Percentiles rank a stretch among this genome's conserved stretches.
phyloP scores from a whole-genome alignment of 1,139 yeast genomes.

The Tardiomyces digboiensis region DNA sequence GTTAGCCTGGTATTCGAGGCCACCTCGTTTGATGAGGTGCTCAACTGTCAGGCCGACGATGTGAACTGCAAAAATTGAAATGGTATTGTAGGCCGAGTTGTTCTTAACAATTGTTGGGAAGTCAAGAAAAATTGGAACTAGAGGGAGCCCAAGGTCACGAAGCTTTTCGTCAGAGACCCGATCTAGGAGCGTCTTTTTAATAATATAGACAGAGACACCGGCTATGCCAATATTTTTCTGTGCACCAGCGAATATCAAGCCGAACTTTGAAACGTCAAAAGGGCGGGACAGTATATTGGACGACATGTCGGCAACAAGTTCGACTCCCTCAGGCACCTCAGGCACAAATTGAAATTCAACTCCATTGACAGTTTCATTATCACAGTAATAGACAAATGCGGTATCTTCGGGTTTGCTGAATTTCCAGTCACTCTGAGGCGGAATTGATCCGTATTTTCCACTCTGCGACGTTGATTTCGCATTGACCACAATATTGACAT shows the following conservation, averaged over 20 bases:
- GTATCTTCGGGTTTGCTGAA: slow-evolving; percentile 40
- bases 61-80: slow-evolving; percentile 87
- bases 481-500: slow-evolving; percentile 59
- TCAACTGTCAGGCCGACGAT: slow-evolving; percentile 72
- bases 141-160: slow-evolving; percentile 50
- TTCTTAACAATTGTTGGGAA: slow-evolving; percentile 79
- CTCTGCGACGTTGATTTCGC: slow-evolving; percentile 38
- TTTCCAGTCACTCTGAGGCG: slow-evolving; percentile 56
- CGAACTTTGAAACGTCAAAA: slow-evolving; percentile 76
- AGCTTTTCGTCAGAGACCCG: slow-evolving; percentile 59
- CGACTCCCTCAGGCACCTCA: slow-evolving; percentile 51
- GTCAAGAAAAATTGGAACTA: slow-evolving; percentile 83
- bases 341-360: slow-evolving; percentile 65
- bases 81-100: slow-evolving; percentile 91
- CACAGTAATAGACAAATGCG: slow-evolving; percentile 85
- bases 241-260: slow-evolving; percentile 82
- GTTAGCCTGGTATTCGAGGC: slow-evolving; percentile 44
- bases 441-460: slow-evolving; percentile 59
- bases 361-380: slow-evolving; percentile 95
- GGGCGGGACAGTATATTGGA: slow-evolving; percentile 81
- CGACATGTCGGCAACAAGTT: slow-evolving; percentile 89
- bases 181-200: slow-evolving; percentile 67
- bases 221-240: slow-evolving; percentile 97
- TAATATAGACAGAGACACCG: slow-evolving; percentile 84
- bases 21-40: slow-evolving; percentile 53